Conservation (phyloP, 768 basidiomycete genomes). For the Artomyces pyxidatus region DNA sequence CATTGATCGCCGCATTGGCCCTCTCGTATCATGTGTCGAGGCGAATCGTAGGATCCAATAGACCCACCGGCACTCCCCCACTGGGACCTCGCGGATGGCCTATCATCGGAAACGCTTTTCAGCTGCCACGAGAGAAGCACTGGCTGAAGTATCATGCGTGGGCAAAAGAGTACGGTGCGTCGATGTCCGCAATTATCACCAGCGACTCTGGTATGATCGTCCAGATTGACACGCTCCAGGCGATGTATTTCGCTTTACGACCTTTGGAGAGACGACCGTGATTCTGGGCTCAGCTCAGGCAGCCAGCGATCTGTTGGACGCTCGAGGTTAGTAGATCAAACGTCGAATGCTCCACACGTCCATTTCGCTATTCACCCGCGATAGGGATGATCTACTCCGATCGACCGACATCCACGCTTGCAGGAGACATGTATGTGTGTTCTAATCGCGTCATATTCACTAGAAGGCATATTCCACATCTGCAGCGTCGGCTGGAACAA, state of each 20-base stretch:
- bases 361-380: neutral
- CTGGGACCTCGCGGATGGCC: too few species aligned
- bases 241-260: conserved; percentile 1
- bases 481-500: conserved; percentile 28
- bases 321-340: neutral
- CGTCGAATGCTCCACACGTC: too few species aligned
- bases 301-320: neutral
- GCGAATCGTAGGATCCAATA: too few species aligned
- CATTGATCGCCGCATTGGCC: too few species aligned
- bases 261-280: conserved; percentile 1
- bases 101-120: neutral
- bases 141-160: neutral
- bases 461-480: neutral
- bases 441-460: neutral
- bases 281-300: neutral
- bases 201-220: neutral
- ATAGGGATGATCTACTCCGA: conserved; percentile 27
- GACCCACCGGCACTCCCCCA: too few species aligned
- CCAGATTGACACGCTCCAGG: neutral
- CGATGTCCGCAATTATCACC: too few species aligned
- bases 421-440: conserved; percentile 24
- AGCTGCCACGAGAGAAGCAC: neutral
- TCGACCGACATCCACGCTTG: conserved; percentile 24
- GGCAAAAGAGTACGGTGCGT: neutral
- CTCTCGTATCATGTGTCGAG: too few species aligned